phyloP scores from a whole-genome alignment of 192 early-diverging fungal species.

The Coemansia interrupta region DNA sequence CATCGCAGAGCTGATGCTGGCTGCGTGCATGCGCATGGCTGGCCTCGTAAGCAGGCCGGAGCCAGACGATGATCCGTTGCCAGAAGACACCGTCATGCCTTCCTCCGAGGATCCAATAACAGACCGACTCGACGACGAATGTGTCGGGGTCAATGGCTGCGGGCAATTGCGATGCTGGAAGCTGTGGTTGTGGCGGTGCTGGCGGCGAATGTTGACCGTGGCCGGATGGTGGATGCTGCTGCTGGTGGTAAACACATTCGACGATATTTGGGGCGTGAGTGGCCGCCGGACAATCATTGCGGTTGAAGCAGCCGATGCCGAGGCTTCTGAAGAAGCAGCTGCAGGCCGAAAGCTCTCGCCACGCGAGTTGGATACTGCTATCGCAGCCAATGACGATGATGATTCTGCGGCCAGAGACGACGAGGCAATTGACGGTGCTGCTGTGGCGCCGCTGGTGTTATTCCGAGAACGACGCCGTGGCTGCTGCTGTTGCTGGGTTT shows the following conservation, averaged over 20 bases:
- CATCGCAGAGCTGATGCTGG: slow-evolving; percentile 25
- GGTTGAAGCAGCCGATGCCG: slow-evolving; percentile 8
- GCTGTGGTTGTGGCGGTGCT: slow-evolving; percentile 31
- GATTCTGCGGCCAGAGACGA: slow-evolving; percentile 19
- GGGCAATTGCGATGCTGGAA: slow-evolving; percentile 36
- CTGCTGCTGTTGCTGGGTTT: slow-evolving; percentile 5
- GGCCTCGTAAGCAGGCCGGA: slow-evolving; percentile 11
- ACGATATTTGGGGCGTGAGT: slow-evolving; percentile 43
- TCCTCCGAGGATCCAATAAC: slow-evolving; percentile 7
- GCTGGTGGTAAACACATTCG: slow-evolving; percentile 17
- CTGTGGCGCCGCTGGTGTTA: slow-evolving; percentile 27
- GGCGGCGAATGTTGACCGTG: slow-evolving; percentile 31
- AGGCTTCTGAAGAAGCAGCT: neutral
- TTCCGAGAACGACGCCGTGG: slow-evolving; percentile 31
- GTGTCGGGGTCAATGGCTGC: slow-evolving; percentile 46
- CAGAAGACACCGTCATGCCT: slow-evolving; percentile 3
- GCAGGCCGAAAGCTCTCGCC: neutral
- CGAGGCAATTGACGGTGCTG: slow-evolving; percentile 15
- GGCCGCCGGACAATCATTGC: slow-evolving; percentile 34
- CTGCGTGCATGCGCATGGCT: slow-evolving; percentile 36
- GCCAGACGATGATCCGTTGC: slow-evolving; percentile 12
- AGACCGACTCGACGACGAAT: slow-evolving; percentile 35
- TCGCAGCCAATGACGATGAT: neutral
- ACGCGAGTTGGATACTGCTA: neutral
- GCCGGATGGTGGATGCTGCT: slow-evolving; percentile 9